Conservation (phyloP, 2,329 filamentous ascomycete genomes). For the Penicillium decumbens region DNA sequence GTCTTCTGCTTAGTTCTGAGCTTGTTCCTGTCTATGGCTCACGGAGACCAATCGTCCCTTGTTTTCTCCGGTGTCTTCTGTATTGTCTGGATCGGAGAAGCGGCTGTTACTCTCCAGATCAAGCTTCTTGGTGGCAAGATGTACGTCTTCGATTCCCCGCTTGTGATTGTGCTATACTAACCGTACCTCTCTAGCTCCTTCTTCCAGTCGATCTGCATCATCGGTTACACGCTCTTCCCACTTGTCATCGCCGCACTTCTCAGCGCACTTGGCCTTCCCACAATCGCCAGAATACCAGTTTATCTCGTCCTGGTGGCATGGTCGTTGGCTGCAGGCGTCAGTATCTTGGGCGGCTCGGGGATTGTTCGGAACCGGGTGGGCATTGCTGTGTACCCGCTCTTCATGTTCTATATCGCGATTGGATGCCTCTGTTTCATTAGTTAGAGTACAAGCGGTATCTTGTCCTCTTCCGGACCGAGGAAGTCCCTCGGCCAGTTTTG, state of each 20-base stretch:
- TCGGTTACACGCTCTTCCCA: conserved; percentile 96
- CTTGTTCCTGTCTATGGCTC: conserved; percentile 78
- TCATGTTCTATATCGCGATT: conserved; percentile 90
- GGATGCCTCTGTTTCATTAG: conserved; percentile 97
- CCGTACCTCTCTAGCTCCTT: conserved; percentile 66
- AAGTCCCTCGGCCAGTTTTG: background rate
- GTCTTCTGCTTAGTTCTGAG: conserved; percentile 89
- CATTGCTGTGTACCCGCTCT: conserved; percentile 88
- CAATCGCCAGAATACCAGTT: conserved; percentile 79
- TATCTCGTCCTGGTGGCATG: conserved; percentile 84
- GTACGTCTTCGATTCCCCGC: conserved; percentile 53
- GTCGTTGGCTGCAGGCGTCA: conserved; percentile 92
- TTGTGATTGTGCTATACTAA: conserved; percentile 16
- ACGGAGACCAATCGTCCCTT: conserved; percentile 72
- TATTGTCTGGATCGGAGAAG: conserved; percentile 94
- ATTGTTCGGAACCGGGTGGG: conserved; percentile 92
- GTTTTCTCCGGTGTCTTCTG: conserved; percentile 97
- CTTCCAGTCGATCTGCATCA: conserved; percentile 95
- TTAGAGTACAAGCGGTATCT: conserved; percentile 43
- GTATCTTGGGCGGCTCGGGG: conserved; percentile 90
- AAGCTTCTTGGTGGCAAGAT: conserved; percentile 95
- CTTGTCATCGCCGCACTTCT: conserved; percentile 88
- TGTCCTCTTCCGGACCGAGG: conserved; percentile 3
- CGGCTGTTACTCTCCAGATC: conserved; percentile 95
- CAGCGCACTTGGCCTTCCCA: conserved; percentile 73